Base-by-base conservation (phyloP, 306 rosid species). In the Castanopsis chinensis region DNA sequence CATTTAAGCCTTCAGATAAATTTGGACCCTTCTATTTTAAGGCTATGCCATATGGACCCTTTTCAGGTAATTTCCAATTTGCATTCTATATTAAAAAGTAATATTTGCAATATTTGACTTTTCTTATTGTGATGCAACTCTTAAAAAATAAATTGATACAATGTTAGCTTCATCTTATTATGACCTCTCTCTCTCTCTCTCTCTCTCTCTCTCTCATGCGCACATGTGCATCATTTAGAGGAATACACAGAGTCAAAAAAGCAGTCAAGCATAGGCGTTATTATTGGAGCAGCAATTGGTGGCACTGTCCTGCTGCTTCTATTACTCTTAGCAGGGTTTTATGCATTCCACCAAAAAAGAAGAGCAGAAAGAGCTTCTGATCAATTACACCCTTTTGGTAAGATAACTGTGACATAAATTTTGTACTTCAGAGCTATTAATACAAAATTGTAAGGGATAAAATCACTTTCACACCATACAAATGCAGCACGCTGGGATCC, bases 21-120 rank as follows among this genome's bases (percentile, higher is more conserved):
- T 93, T 82, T 56, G 97, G 97, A 83, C 94, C 97, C 23, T 85
- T 21, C 80, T 74, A 32, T 84, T 84, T 85, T 12, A 21, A 1
- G 32, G 78, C 55, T 71, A 69, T 45, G 28, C 19, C 4, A 0
- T 83, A 87, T 72, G 70, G 1, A 15, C 3, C 68, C 49, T 81
- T 27, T 59, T 37, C 57, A 57, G 93, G 98, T 88, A 83, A 77
- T 37, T 70, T 58, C 20, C 18, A 73, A 67, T 45, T 64, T 68
- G 51, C 43, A 32, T 6, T 19, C 14, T 53, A 72, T 52, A 28
- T 2, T 15, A 64, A 45, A 72, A n/a, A 45, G 28, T 51, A 14
- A 18, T 17, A 12, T 15, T 14, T 53, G 52, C 15, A 45, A 25
- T 71, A 45, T 0, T 45, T 45, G 1, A 15, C 14, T 45, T 11